Conservation (phyloP, 2,329 filamentous ascomycete genomes). For the Fusarium sp. region DNA sequence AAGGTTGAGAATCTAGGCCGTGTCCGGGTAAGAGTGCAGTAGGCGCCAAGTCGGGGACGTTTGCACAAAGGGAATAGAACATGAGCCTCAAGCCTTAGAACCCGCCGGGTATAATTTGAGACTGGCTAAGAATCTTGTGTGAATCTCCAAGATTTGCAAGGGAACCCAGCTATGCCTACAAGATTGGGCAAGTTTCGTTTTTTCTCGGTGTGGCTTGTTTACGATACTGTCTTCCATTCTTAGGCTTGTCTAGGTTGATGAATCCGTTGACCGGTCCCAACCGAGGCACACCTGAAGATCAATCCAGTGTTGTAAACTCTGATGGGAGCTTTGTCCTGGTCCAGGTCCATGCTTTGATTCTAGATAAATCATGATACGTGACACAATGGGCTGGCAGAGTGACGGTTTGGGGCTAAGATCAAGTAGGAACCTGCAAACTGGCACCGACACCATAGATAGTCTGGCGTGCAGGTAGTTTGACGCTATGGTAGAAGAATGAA, state of each 20-base stretch:
- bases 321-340: conserved; percentile 27
- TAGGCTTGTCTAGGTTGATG: conserved; percentile 4
- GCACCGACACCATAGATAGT: conserved; percentile 31
- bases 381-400: conserved; percentile 26
- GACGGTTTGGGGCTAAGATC: conserved; percentile 44
- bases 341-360: conserved; percentile 33
- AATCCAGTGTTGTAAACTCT: conserved; percentile 30
- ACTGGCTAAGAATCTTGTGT: conserved; percentile 37
- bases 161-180: conserved; percentile 9
- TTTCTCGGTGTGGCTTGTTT: conserved; percentile 19
- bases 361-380: conserved; percentile 38
- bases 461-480: conserved; percentile 33
- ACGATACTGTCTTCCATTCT: conserved; percentile 7
- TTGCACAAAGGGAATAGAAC: conserved; percentile 42
- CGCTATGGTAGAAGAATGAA: conserved; percentile 38
- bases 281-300: conserved; percentile 34
- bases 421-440: conserved; percentile 43
- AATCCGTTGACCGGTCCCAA: not conserved
- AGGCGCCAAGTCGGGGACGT: conserved; percentile 43
- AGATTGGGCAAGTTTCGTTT: conserved; percentile 35
- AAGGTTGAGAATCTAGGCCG: conserved; percentile 39
- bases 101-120: conserved; percentile 30
- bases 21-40: conserved; percentile 33
- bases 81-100: conserved; percentile 28
- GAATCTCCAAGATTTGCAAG: conserved; percentile 35